Evolutionary conservation across 1,284 basidiomycete species (phyloP).

Genomic region (Rhodofomes roseus): DNA sequence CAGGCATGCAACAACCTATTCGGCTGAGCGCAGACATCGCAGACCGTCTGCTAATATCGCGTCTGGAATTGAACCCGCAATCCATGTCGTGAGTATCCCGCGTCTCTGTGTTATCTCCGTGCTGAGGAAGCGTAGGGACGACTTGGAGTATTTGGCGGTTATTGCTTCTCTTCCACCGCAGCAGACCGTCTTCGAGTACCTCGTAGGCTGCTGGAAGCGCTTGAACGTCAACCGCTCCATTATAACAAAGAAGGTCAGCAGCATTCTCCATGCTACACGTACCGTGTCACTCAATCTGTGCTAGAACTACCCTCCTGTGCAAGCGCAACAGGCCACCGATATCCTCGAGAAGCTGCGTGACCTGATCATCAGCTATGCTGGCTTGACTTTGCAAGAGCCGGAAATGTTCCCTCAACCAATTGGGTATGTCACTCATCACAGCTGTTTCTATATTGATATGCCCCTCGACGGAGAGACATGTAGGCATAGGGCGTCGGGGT

Average conservation of each 20-base stretch:
- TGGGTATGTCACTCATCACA: conserved; percentile 43
- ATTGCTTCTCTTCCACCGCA: conserved; percentile 75
- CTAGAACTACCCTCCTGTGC: conserved; percentile 60
- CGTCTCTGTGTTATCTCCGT: not conserved
- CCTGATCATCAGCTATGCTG: conserved; percentile 87
- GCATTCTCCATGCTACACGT: not conserved
- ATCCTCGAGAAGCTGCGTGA: conserved; percentile 73
- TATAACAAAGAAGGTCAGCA: conserved; percentile 57
- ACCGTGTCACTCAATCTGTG: not conserved
- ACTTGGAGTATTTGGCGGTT: conserved; percentile 76
- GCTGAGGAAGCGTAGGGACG: conserved; percentile 51
- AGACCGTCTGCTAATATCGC: conserved; percentile 83
- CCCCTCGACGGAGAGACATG: conserved; percentile 15
- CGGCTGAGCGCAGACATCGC: conserved; percentile 54
- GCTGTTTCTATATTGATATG: conserved; percentile 1
- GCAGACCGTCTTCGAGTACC: conserved; percentile 88
- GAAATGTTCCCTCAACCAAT: conserved; percentile 90
- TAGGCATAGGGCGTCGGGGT: too few species aligned
- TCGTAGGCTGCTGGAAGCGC: conserved; percentile 90
- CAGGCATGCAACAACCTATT: conserved; percentile 13
- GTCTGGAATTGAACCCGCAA: conserved; percentile 80
- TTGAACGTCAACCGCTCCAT: conserved; percentile 56
- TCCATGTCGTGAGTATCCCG: conserved; percentile 59
- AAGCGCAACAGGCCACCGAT: conserved; percentile 57
- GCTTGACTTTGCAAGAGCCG: conserved; percentile 87